Base-by-base conservation (phyloP, 352 stramenopile genomes). In the Pythium folliculosum region DNA sequence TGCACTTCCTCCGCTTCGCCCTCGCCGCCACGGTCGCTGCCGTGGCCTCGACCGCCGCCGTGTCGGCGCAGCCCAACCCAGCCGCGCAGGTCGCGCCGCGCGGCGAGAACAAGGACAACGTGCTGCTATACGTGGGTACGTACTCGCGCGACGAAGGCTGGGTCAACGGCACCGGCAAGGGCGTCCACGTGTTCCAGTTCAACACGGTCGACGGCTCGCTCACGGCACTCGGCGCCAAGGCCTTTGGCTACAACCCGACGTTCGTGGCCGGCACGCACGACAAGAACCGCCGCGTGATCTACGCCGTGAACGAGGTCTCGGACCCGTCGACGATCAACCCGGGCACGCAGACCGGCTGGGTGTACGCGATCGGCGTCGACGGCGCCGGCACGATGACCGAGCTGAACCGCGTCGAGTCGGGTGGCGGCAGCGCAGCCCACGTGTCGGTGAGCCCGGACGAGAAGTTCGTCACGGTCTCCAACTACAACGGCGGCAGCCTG, bases 121-220 rank as follows among this genome's bases (percentile, higher is more conserved):
- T 44, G 7, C 32, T 47, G 30, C 58, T 92, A 37, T 87, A 85
- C 54, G 81, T 76, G 2, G 81, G 70, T 32, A 83, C 75, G 10
- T 92, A 89, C 71, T 89, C 84, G 21, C 78, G 79, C 22, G 78
- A 90, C 51, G 81, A 90, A 79, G 77, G 76, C 30, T 87, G 81
- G 75, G 71, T 92, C 47, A 81, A 90, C 65, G 84, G 84, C 61
- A 85, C 73, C 23, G 78, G 80, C 60, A 81, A 89, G 49, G 84
- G 84, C 10, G 77, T 92, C 47, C 78, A 89, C 69, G 76, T 76
- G 35, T 88, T 84, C 69, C 65, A 77, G 65, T 65, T 92, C 35
- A 66, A 85, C 59, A 77, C 76, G 38, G 74, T 19, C 13, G 71
- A 73, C 17, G 81, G 81, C 25, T 65, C 70, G 17, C 75, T 91